Percentiles rank a stretch among this genome's conserved stretches.
These are phyloP conservation scores for Aspergillus quadrilineatus DNA, from an alignment of 2,329 filamentous ascomycete genomes.

Conservation along the genomic window DNA sequence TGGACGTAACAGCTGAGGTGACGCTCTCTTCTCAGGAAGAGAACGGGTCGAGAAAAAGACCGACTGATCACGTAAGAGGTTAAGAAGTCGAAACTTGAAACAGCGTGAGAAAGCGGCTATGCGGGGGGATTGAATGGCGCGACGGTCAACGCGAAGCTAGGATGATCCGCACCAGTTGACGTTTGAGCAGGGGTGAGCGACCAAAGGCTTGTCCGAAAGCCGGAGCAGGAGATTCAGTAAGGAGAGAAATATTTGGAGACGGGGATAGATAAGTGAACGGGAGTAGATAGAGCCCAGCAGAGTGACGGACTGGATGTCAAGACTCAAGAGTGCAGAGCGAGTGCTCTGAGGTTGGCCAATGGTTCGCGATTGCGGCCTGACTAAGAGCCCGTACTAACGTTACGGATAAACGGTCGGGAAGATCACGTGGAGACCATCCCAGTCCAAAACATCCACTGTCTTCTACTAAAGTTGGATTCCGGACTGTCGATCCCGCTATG, in stretches of 20 bases:
- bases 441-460: not conserved
- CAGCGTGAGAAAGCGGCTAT: conserved; percentile 23
- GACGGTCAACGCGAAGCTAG: conserved; percentile 27
- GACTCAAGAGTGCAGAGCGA: conserved; percentile 3
- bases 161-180: conserved; percentile 29
- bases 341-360: not conserved
- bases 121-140: conserved; percentile 25
- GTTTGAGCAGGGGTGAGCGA: conserved; percentile 18
- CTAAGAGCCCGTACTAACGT: conserved; percentile 1
- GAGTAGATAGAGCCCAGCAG: not conserved
- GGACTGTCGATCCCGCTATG: not conserved
- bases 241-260: not conserved
- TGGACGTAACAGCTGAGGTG: not conserved
- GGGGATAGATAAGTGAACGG: not conserved
- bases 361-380: conserved; percentile 2
- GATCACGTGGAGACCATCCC: conserved; percentile 11
- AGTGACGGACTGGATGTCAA: not conserved
- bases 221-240: not conserved
- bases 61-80: conserved; percentile 18
- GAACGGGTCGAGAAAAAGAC: conserved; percentile 9
- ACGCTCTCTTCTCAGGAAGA: not conserved
- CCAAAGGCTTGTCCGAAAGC: not conserved
- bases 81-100: conserved; percentile 11
- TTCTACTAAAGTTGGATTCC: not conserved
- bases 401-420: conserved; percentile 13